These are phyloP conservation scores for Evernia prunastri DNA, from an alignment of 495 filamentous ascomycete species.

Conservation along the genomic window DNA sequence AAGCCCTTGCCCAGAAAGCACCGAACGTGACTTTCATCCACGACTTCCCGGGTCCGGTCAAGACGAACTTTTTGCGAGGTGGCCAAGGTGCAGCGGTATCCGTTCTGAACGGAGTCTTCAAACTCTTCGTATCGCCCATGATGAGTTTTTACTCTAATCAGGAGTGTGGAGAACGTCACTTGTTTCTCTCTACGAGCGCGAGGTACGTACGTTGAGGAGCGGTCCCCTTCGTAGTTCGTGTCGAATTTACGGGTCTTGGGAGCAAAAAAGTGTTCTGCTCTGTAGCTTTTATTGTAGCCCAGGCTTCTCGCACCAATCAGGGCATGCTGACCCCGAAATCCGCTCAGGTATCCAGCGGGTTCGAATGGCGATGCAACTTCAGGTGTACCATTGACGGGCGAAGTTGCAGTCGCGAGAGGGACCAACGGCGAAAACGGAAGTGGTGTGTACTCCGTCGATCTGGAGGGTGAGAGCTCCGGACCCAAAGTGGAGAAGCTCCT, in stretches of 20 bases:
- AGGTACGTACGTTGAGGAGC: slow-evolving; percentile 35
- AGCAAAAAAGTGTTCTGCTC: not conserved
- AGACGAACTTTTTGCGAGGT: slow-evolving; percentile 34
- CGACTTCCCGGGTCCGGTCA: slow-evolving; percentile 49
- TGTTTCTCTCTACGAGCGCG: slow-evolving; percentile 48
- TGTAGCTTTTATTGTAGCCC: not conserved
- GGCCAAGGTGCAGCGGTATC: slow-evolving; percentile 8
- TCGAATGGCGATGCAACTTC: not conserved
- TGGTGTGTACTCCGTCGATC: slow-evolving; percentile 48
- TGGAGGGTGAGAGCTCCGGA: slow-evolving; percentile 36
- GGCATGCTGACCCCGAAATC: not conserved
- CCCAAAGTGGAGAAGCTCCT: slow-evolving; percentile 35
- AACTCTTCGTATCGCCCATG: slow-evolving; percentile 29
- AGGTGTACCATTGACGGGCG: slow-evolving; percentile 28
- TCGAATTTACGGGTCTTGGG: not conserved
- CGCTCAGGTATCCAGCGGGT: not conserved
- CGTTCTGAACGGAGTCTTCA: not conserved
- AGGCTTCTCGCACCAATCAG: not conserved
- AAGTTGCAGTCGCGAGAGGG: slow-evolving; percentile 34
- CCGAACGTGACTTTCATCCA: slow-evolving; percentile 54
- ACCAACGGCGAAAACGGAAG: slow-evolving; percentile 42
- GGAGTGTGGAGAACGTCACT: slow-evolving; percentile 50
- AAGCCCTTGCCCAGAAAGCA: slow-evolving; percentile 40
- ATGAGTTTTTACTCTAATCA: slow-evolving; percentile 28
- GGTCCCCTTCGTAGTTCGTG: slow-evolving; percentile 8